Conservation (phyloP, 306 rosid genomes). For the Cucurbita maxima region DNA sequence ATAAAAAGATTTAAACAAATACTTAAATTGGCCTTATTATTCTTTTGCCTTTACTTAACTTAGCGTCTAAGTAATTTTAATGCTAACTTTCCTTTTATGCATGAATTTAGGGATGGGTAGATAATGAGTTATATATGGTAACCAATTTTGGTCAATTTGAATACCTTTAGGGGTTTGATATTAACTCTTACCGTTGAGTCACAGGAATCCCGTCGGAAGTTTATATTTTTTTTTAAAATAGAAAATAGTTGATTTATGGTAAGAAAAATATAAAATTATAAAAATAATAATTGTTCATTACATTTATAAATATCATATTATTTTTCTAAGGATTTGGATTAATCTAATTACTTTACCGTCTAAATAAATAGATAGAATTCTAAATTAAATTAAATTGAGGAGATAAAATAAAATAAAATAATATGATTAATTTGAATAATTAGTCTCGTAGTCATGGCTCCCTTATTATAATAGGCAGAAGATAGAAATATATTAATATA, state of each 20-base stretch:
- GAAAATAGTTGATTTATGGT: too few relatives aligned
- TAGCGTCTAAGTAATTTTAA: not conserved
- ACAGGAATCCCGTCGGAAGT: not conserved
- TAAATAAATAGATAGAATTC: not conserved
- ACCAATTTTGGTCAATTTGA: not conserved
- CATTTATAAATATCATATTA: too few relatives aligned
- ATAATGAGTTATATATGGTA: not conserved
- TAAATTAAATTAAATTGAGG: not conserved
- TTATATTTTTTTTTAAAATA: not conserved
- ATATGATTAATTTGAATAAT: not conserved
- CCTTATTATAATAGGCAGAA: not conserved
- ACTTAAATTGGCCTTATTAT: too few relatives aligned
- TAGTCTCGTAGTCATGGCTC: not conserved
- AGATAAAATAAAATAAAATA: not conserved
- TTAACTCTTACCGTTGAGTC: not conserved
- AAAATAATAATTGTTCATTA: too few relatives aligned
- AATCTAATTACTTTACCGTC: too few relatives aligned
- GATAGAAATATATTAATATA: not conserved
- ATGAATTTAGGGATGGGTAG: not conserved
- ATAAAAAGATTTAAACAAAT: too few relatives aligned
- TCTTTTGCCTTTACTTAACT: not conserved
- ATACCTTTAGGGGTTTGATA: not conserved
- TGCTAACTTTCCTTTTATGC: not conserved
- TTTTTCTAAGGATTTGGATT: too few relatives aligned
- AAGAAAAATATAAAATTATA: too few relatives aligned